These are phyloP conservation scores for Berkeleyomyces rouxiae DNA, from an alignment of 2,329 filamentous ascomycete species.

Conservation along the genomic window DNA sequence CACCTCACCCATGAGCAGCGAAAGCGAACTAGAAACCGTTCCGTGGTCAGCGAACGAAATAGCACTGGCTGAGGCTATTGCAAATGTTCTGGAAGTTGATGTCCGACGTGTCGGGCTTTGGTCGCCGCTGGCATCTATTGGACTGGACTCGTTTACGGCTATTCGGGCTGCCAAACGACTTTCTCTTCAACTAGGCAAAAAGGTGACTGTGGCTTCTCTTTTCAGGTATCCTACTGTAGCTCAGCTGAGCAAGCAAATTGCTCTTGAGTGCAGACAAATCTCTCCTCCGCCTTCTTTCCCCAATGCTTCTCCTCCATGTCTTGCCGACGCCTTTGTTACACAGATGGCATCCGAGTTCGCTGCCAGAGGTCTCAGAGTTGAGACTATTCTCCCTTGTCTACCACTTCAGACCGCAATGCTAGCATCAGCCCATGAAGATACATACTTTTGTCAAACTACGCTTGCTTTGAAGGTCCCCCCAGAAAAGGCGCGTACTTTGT, in stretches of 20 bases:
- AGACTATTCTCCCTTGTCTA: conserved; percentile 59
- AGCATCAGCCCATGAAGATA: conserved; percentile 32
- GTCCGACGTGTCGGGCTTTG: conserved; percentile 36
- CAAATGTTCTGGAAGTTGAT: conserved; percentile 31
- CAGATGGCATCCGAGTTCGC: conserved; percentile 16
- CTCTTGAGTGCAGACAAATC: not conserved
- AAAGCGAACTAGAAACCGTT: not conserved
- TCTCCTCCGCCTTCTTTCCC: not conserved
- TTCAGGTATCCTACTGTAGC: conserved; percentile 52
- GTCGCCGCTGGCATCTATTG: conserved; percentile 61
- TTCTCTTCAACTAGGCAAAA: conserved; percentile 25
- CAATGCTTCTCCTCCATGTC: not conserved
- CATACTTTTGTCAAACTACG: conserved; percentile 59
- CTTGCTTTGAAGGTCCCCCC: conserved; percentile 40
- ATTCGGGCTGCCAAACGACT: conserved; percentile 51
- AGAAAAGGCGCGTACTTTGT: conserved; percentile 37
- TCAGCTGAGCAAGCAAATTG: conserved; percentile 30
- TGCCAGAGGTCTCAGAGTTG: conserved; percentile 20
- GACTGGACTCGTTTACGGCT: conserved; percentile 69
- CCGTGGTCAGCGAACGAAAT: conserved; percentile 39
- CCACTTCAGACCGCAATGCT: conserved; percentile 42
- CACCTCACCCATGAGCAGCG: not conserved
- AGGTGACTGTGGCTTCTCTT: conserved; percentile 50
- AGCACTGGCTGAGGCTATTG: conserved; percentile 37
- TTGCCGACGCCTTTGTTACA: conserved; percentile 21